Conservation (phyloP, 306 rosid species). For the Parietaria judaica region DNA sequence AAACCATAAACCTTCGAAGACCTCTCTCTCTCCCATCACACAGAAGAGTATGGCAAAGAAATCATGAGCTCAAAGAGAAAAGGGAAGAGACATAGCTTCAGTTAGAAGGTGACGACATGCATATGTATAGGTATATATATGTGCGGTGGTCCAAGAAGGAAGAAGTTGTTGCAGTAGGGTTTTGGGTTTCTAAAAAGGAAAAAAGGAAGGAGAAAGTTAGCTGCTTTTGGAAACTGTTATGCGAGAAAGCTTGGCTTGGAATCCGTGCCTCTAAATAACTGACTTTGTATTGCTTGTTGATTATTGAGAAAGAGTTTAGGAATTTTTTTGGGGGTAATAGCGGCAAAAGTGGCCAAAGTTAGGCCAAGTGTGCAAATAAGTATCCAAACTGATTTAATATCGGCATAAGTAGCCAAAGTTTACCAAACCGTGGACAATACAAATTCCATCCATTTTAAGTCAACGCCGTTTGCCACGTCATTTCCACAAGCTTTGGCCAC, state of each 20-base stretch:
- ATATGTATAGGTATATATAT: background rate
- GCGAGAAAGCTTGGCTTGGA: background rate
- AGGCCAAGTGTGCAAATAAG: too few species aligned
- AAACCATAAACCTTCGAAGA: constrained; percentile 1
- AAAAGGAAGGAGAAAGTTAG: constrained; percentile 13
- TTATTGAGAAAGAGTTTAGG: too few species aligned
- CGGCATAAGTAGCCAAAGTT: too few species aligned
- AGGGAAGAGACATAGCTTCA: background rate
- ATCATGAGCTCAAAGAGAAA: background rate
- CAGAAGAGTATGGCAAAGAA: background rate
- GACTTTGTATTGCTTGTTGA: too few species aligned
- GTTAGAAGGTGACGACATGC: background rate
- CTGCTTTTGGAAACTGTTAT: constrained; percentile 9
- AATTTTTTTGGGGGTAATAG: too few species aligned
- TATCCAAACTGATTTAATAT: too few species aligned
- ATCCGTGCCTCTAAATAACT: too few species aligned
- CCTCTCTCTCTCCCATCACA: background rate
- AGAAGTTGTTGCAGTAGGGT: background rate
- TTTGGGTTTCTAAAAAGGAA: constrained; percentile 24
- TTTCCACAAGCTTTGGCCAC: too few species aligned
- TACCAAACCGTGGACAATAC: too few species aligned
- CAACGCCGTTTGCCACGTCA: too few species aligned
- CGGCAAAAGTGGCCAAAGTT: too few species aligned
- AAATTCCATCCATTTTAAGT: too few species aligned
- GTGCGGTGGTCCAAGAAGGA: background rate